Evolutionary conservation across 139 green algal genomes (phyloP).

Genomic region (Marvania coccoides): DNA sequence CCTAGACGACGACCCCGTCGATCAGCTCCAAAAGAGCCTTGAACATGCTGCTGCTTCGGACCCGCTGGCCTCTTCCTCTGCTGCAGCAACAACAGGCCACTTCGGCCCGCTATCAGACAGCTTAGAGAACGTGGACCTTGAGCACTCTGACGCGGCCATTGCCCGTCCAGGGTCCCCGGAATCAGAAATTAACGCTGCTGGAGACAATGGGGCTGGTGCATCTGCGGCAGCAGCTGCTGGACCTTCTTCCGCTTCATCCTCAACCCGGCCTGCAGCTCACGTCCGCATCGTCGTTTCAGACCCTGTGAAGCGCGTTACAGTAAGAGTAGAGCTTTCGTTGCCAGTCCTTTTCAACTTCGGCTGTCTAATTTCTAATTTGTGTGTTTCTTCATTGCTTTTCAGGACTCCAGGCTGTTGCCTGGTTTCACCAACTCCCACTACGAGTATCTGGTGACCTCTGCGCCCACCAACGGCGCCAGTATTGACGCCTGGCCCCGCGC

Average conservation of each 20-base stretch:
- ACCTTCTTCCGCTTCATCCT: not conserved
- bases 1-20: not conserved
- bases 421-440: conserved; percentile 28
- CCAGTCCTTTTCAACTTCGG: too few relatives aligned
- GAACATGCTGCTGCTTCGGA: too few relatives aligned
- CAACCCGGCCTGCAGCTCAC: not conserved
- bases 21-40: too few relatives aligned
- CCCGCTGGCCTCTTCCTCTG: too few relatives aligned
- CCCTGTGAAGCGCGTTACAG: conserved; percentile 46
- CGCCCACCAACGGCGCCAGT: not conserved
- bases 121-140: too few relatives aligned
- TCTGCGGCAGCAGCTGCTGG: not conserved
- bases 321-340: conserved; percentile 47
- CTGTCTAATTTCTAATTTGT: not conserved
- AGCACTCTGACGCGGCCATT: too few relatives aligned
- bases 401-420: conserved; percentile 23
- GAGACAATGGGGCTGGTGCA: not conserved
- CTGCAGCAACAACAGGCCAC: too few relatives aligned
- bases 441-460: conserved; percentile 23
- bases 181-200: too few relatives aligned
- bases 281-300: conserved; percentile 56
- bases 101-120: too few relatives aligned
- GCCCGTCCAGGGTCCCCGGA: too few relatives aligned
- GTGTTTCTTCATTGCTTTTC: not conserved
- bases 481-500: conserved; percentile 61